These are phyloP conservation scores for Talaromyces sp. DNA, from an alignment of 2,329 filamentous ascomycete species.

Conservation along the genomic window DNA sequence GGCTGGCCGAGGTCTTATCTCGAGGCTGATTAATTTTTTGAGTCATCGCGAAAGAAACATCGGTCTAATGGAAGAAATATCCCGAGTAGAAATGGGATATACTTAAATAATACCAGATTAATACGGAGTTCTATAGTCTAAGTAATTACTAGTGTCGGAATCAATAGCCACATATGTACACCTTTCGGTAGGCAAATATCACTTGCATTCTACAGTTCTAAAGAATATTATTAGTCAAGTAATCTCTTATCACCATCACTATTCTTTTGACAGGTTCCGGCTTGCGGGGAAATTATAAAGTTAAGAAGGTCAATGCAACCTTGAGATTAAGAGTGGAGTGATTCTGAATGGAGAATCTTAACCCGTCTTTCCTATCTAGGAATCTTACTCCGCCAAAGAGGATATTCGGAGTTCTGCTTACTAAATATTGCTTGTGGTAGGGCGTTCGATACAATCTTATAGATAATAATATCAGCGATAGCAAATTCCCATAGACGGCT, in stretches of 20 bases:
- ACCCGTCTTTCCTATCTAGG: not conserved
- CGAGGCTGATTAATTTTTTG: not conserved
- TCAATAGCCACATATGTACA: not conserved
- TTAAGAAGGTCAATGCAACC: not conserved
- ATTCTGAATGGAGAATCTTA: not conserved
- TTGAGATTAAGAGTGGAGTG: not conserved
- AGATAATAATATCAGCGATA: not conserved
- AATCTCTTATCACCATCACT: not conserved
- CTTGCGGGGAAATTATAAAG: not conserved
- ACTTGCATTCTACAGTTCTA: not conserved
- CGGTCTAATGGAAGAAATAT: not conserved
- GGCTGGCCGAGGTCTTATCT: not conserved
- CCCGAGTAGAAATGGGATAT: not conserved
- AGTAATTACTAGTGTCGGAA: not conserved
- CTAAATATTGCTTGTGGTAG: not conserved
- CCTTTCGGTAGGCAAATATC: not conserved
- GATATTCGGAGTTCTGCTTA: not conserved
- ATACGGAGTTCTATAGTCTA: not conserved
- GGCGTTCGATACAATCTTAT: not conserved
- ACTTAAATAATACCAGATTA: not conserved
- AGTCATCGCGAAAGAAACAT: not conserved
- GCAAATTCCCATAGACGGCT: not conserved
- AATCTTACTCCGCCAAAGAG: slow-evolving; percentile 3
- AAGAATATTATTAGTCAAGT: not conserved
- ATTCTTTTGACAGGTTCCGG: not conserved